Base-by-base conservation (phyloP, 2,329 filamentous ascomycete genomes). In the Sporothrix pallida region DNA sequence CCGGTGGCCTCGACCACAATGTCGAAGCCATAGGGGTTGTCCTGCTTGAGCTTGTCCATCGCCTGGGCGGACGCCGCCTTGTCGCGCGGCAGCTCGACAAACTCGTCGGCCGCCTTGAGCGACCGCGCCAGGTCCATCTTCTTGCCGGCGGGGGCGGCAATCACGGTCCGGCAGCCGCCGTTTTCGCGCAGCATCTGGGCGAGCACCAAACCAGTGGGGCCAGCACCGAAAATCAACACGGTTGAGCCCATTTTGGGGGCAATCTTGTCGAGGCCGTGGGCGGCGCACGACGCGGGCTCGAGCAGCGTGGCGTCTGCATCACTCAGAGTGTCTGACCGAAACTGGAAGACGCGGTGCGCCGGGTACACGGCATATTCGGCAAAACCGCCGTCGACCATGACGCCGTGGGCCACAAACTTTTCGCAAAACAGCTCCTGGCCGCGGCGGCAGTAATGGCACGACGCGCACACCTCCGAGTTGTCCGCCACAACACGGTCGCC, bases 391-490 rank as follows among this genome's bases (percentile, higher is more conserved):
- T 91, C 88, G 81, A 92, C 85, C 76, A 87, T 89, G n/a, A 89
- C 88, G 77, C 88, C 90, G 77, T 92, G 90, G 17, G n/a, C 42
- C 12, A 75, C 80, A 73, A 72, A 82, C 77, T 91, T 86, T 81
- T 92, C 90, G 80, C 91, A 93, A 73, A 92, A 87, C 65, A 93
- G 82, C 44, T 88, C 85, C 79, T 92, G 86, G 71, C 91, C 90
- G 73, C 90, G 88, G 76, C 89, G 88, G 83, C 91, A 93, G 84
- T 92, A 92, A 85, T 91, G 92, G 83, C 91, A 93, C 81, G 90
- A 87, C 68, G 88, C 88, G 81, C 91, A 93, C 60, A 92, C 87
- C 80, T 92, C 88, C 17, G 88, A 87, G 80, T 90, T 90, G 78
- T 90, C 88, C 50, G 87, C 89, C 73, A 87, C 88, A 48, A 92